Conservation (phyloP, 306 rosid species). For the Begonia masoniana region DNA sequence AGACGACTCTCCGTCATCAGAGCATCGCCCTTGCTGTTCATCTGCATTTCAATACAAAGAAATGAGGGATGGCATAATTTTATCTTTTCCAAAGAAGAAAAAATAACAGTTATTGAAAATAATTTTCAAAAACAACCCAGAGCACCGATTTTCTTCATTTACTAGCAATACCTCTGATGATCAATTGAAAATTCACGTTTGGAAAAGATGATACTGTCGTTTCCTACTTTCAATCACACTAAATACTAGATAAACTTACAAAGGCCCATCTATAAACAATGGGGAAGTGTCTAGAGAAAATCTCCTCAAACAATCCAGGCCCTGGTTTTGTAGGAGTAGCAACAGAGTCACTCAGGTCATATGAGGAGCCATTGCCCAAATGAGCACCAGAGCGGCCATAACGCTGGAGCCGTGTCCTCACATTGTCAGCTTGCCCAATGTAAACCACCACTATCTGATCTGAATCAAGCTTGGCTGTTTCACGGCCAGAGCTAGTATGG, state of each 20-base stretch:
- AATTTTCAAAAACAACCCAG: not conserved
- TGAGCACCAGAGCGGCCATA: constrained; percentile 77
- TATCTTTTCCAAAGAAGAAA: not conserved
- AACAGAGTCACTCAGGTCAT: constrained; percentile 3
- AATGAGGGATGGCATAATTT: not conserved
- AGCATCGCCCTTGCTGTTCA: constrained; percentile 55
- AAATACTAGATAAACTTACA: constrained; percentile 35
- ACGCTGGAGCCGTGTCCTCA: constrained; percentile 50
- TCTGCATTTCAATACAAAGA: constrained; percentile 28
- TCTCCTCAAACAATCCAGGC: constrained; percentile 42
- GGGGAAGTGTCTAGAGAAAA: constrained; percentile 43
- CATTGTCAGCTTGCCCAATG: constrained; percentile 68
- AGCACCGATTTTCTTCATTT: not conserved
- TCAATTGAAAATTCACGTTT: not conserved
- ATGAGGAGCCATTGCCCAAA: constrained; percentile 22
- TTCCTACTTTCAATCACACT: constrained; percentile 6
- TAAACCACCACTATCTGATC: constrained; percentile 39
- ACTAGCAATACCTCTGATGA: not conserved
- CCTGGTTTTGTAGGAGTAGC: constrained; percentile 22
- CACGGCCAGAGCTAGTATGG: constrained; percentile 31
- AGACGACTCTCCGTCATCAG: constrained; percentile 44
- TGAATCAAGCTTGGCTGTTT: constrained; percentile 28
- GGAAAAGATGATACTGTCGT: not conserved
- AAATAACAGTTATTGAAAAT: not conserved
- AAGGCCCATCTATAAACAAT: constrained; percentile 78